These are phyloP conservation scores for Xylaria sp. DNA, from an alignment of 2,329 filamentous ascomycete genomes.

Conservation along the genomic window DNA sequence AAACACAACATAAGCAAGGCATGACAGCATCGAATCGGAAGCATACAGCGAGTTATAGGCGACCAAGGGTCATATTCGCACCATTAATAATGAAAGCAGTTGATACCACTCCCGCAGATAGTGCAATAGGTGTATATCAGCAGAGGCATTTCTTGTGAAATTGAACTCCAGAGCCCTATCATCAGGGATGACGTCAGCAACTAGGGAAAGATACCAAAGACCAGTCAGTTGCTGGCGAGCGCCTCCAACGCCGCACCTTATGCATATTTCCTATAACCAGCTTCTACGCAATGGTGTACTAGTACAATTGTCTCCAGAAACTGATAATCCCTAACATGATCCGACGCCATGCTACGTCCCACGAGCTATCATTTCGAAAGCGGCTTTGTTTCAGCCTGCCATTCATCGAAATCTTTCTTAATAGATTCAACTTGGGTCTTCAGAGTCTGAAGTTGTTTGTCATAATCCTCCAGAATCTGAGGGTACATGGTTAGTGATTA, in stretches of 20 bases:
- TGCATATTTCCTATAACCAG: slow-evolving; percentile 18
- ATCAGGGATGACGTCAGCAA: background rate
- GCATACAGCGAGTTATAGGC: background rate
- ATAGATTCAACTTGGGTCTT: slow-evolving; percentile 73
- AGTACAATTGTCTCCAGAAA: slow-evolving; percentile 19
- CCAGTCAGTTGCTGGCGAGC: background rate
- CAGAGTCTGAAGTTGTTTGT: slow-evolving; percentile 78
- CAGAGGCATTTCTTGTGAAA: background rate
- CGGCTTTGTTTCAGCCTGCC: slow-evolving; percentile 57
- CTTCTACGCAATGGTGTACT: slow-evolving; percentile 14
- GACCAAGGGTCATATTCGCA: background rate
- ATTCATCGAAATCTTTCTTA: slow-evolving; percentile 61
- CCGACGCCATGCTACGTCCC: slow-evolving; percentile 2
- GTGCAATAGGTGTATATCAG: background rate
- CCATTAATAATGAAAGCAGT: background rate
- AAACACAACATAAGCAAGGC: slow-evolving; percentile 1
- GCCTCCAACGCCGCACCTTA: slow-evolving; percentile 22
- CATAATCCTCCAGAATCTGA: slow-evolving; percentile 80
- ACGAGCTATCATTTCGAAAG: slow-evolving; percentile 37
- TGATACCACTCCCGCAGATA: slow-evolving; percentile 4
- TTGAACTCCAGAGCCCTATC: background rate
- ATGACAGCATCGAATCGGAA: slow-evolving; percentile 4
- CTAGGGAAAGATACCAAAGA: background rate
- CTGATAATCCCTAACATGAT: background rate
- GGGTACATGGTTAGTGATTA: slow-evolving; percentile 28